phyloP scores from a whole-genome alignment of 345 rosid species.

The Cochlearia excelsa region DNA sequence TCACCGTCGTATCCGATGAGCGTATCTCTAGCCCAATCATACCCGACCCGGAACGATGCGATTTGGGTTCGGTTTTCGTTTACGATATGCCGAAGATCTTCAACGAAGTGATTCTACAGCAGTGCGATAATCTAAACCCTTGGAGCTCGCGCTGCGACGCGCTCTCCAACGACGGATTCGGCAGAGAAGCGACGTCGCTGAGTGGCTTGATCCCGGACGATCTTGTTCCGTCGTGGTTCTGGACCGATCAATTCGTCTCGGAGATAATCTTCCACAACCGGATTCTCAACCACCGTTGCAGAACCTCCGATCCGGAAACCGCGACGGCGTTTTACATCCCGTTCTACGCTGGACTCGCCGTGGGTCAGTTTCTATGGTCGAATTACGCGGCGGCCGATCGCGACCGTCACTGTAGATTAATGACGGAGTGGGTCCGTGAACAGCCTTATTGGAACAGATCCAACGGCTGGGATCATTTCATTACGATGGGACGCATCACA shows the following conservation, averaged over 20 bases:
- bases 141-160: slow-evolving; percentile 91
- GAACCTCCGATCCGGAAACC: slow-evolving; percentile 58
- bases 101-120: slow-evolving; percentile 56
- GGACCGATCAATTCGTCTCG: slow-evolving; percentile 87
- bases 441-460: slow-evolving; percentile 68
- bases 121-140: slow-evolving; percentile 73
- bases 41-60: slow-evolving; percentile 36
- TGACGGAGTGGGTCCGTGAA: slow-evolving; percentile 60
- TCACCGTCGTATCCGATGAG: slow-evolving; percentile 3
- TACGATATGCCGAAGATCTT: slow-evolving; percentile 71
- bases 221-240: slow-evolving; percentile 77
- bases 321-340: slow-evolving; percentile 90
- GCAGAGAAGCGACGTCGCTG: slow-evolving; percentile 52
- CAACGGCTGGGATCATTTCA: slow-evolving; percentile 90
- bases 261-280: slow-evolving; percentile 84
- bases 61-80: slow-evolving; percentile 60
- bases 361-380: slow-evolving; percentile 72
- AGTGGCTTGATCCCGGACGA: slow-evolving; percentile 50
- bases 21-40: neutral
- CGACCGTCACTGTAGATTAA: slow-evolving; percentile 65
- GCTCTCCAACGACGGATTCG: slow-evolving; percentile 67
- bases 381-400: slow-evolving; percentile 59
- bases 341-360: slow-evolving; percentile 91
- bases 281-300: slow-evolving; percentile 65
- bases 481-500: slow-evolving; percentile 91